phyloP scores from a whole-genome alignment of 768 basidiomycete genomes.

The Pisolithus sp. region DNA sequence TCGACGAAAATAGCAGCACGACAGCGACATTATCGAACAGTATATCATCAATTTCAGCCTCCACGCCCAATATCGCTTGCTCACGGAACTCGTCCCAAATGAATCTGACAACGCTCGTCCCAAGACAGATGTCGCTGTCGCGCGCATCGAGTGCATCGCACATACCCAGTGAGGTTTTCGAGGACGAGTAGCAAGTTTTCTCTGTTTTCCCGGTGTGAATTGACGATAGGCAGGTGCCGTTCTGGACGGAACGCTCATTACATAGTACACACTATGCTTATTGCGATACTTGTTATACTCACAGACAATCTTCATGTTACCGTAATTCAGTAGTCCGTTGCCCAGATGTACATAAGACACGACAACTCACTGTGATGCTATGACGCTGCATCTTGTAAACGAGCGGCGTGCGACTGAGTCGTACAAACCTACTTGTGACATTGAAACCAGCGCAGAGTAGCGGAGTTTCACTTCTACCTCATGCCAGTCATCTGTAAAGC shows the following conservation, averaged over 20 bases:
- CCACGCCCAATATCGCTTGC: constrained; percentile 35
- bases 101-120: constrained; percentile 48
- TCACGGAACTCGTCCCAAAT: constrained; percentile 65
- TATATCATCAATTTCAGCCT: constrained; percentile 31
- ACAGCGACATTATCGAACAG: constrained; percentile 22
- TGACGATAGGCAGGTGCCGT: not conserved
- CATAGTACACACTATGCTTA: not conserved
- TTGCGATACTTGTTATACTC: not conserved
- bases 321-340: not conserved
- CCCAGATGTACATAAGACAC: not conserved
- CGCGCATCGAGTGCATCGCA: constrained; percentile 28
- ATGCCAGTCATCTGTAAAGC: too few species aligned
- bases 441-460: too few species aligned
- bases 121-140: constrained; percentile 37
- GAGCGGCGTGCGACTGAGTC: too few species aligned
- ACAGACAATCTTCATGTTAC: not conserved
- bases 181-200: not conserved
- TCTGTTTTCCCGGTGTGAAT: not conserved
- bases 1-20: constrained; percentile 2
- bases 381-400: too few species aligned
- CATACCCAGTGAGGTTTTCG: not conserved
- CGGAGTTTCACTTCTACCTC: too few species aligned
- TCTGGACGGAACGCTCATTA: not conserved
- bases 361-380: not conserved
- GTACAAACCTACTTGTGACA: too few species aligned